A percentile compares a stretch with the other conserved stretches of the same genome.
phyloP scores from a whole-genome alignment of 139 green algal genomes.

The Micromonas commoda region DNA sequence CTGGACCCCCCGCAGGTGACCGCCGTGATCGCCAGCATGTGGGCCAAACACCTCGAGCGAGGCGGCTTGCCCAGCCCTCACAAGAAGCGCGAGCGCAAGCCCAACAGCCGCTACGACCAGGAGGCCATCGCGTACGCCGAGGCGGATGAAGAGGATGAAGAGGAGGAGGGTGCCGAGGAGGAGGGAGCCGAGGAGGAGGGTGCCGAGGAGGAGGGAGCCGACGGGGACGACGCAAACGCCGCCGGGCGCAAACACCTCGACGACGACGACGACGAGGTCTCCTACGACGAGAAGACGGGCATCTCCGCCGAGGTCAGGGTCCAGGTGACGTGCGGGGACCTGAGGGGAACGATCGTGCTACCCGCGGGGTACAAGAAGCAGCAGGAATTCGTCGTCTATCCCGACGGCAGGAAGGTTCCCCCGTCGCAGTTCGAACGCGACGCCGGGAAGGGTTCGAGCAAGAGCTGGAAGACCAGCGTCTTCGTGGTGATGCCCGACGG shows the following conservation, averaged over 20 bases:
- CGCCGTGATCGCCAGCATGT: too few species aligned
- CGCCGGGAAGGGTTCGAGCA: neutral
- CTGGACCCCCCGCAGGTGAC: too few species aligned
- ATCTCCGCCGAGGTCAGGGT: slow-evolving; percentile 1
- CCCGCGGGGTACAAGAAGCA: neutral
- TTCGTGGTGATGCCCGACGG: neutral
- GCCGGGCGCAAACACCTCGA: neutral
- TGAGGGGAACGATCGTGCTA: neutral
- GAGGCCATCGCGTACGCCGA: too few species aligned
- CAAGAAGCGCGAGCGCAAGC: too few species aligned
- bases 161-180: too few species aligned
- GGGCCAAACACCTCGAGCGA: too few species aligned
- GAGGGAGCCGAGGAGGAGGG: too few species aligned
- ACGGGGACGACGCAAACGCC: too few species aligned
- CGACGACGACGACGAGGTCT: neutral
- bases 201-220: too few species aligned
- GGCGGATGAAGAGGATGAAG: too few species aligned
- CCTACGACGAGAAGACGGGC: neutral
- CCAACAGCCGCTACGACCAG: too few species aligned
- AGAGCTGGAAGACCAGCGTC: neutral
- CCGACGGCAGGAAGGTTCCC: neutral
- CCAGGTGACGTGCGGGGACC: neutral
- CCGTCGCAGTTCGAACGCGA: neutral
- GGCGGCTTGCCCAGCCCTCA: too few species aligned
- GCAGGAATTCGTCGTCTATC: neutral